phyloP scores from a whole-genome alignment of 2,329 filamentous ascomycete species.

The Leptographium lundbergii region DNA sequence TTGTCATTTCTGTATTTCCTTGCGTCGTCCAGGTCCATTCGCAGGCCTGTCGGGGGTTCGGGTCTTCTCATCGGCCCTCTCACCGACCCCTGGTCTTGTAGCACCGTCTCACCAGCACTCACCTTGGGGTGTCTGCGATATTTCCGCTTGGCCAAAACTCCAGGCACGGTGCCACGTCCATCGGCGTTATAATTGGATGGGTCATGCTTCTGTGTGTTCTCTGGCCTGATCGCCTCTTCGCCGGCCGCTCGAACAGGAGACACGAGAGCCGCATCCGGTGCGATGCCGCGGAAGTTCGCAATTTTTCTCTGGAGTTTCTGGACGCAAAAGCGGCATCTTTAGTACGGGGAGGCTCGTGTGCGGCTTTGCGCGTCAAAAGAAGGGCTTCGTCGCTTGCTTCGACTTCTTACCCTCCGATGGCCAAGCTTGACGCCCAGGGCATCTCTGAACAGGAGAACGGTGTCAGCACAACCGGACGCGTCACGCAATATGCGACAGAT shows the following conservation, averaged over 20 bases:
- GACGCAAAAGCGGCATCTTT: not conserved
- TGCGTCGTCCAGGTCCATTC: not conserved
- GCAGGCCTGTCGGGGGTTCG: not conserved
- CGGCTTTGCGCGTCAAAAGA: not conserved
- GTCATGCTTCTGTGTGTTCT: conserved; percentile 18
- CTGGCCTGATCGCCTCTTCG: conserved; percentile 43
- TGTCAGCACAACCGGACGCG: not conserved
- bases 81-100: not conserved
- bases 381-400: not conserved
- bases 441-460: conserved; percentile 26
- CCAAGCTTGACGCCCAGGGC: conserved; percentile 66
- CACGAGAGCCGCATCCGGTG: conserved; percentile 38
- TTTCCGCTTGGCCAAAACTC: conserved; percentile 50
- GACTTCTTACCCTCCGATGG: conserved; percentile 55
- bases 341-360: not conserved
- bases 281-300: conserved; percentile 56
- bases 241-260: conserved; percentile 35
- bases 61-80: not conserved
- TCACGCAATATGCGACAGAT: not conserved
- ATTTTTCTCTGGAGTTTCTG: conserved; percentile 78
- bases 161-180: conserved; percentile 27
- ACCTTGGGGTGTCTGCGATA: conserved; percentile 70
- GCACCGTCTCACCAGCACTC: not conserved
- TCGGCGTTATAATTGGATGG: conserved; percentile 22
- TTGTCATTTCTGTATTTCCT: not conserved